Conservation (phyloP, 2,329 filamentous ascomycete genomes). For the Penicillium sp. region DNA sequence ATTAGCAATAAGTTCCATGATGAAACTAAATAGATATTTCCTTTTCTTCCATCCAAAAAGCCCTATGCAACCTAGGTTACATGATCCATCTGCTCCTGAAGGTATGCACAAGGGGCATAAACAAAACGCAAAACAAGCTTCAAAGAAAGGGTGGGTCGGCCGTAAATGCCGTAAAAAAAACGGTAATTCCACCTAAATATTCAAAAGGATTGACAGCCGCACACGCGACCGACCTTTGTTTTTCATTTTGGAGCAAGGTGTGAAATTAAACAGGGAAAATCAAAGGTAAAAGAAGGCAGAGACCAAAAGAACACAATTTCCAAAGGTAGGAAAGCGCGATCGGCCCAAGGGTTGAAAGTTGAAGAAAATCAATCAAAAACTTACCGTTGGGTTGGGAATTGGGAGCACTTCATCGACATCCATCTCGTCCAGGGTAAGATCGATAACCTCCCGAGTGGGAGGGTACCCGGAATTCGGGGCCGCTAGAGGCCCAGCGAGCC, state of each 20-base stretch:
- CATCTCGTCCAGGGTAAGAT: slow-evolving; percentile 8
- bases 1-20: slow-evolving; percentile 6
- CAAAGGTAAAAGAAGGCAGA: neutral
- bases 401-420: neutral
- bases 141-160: neutral
- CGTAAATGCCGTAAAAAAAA: neutral
- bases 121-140: neutral
- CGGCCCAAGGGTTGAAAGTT: neutral
- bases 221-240: neutral
- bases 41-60: neutral
- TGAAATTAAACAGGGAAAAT: neutral
- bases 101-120: neutral
- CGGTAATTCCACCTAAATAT: neutral
- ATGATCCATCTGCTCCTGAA: neutral
- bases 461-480: neutral
- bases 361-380: neutral
- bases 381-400: neutral
- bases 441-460: slow-evolving; percentile 4
- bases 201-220: neutral
- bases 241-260: neutral
- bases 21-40: neutral
- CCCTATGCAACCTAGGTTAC: neutral
- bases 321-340: neutral
- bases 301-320: neutral
- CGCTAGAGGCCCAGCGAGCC: neutral